Evolutionary conservation across 169 alveolate species (phyloP).

Genomic region (Plasmodium knowlesi): DNA sequence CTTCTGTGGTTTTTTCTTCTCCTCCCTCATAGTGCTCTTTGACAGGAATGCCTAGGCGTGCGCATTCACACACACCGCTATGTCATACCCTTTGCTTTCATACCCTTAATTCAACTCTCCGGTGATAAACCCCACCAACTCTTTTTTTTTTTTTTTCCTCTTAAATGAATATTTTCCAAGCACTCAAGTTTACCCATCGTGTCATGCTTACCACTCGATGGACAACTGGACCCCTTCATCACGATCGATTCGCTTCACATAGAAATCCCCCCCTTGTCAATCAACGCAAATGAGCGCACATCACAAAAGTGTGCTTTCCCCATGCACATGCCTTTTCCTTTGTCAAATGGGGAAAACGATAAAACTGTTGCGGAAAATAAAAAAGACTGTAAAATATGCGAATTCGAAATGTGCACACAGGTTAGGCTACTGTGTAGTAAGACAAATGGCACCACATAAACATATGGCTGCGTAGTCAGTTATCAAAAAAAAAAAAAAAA

Average conservation of each 20-base stretch:
- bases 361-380: background rate
- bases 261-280: background rate
- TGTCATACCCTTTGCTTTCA: background rate
- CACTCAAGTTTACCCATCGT: background rate
- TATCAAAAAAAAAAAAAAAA: background rate
- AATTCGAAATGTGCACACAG: background rate
- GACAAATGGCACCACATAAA: background rate
- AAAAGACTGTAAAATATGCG: background rate
- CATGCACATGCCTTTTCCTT: background rate
- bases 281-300: background rate
- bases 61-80: background rate
- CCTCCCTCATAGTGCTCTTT: constrained; percentile 40
- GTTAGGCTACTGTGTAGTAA: background rate
- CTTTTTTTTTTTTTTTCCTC: background rate
- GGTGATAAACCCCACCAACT: background rate
- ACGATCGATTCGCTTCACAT: background rate
- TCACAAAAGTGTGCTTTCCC: background rate
- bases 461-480: background rate
- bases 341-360: background rate
- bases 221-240: background rate
- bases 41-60: constrained; percentile 3
- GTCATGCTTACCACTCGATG: background rate
- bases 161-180: background rate
- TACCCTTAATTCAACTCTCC: background rate
- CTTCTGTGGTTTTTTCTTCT: constrained; percentile 47